A percentile compares a stretch with the other conserved stretches of the same genome.
phyloP scores from a whole-genome alignment of 2,329 filamentous ascomycete species.

The Nemania abortiva region DNA sequence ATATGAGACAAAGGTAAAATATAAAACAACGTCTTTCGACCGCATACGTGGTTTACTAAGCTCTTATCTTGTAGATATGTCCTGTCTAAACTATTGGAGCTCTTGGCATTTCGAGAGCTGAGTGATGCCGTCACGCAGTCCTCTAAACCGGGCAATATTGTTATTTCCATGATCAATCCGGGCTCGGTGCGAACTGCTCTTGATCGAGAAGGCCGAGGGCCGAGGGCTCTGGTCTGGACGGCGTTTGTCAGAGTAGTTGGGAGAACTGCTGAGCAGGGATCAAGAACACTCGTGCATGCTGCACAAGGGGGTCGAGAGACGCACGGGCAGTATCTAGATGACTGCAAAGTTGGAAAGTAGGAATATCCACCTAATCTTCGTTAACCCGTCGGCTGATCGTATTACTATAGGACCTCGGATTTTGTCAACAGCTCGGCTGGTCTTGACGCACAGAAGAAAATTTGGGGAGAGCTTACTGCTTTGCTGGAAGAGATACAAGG shows the following conservation, averaged over 20 bases:
- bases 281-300: conserved; percentile 35
- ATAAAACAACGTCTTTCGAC: conserved; percentile 13
- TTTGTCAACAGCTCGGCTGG: conserved; percentile 33
- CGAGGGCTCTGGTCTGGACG: conserved; percentile 5
- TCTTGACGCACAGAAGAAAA: conserved; percentile 19
- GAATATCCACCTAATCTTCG: not conserved
- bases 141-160: conserved; percentile 30
- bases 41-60: conserved; percentile 1
- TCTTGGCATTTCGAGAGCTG: conserved; percentile 34
- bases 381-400: too few species aligned
- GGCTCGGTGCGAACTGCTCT: conserved; percentile 33
- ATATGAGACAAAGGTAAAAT: conserved; percentile 26
- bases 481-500: conserved; percentile 26
- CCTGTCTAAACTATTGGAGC: conserved; percentile 37
- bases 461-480: conserved; percentile 28
- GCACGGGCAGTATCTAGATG: conserved; percentile 38
- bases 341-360: conserved; percentile 38
- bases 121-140: conserved; percentile 18
- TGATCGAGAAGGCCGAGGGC: conserved; percentile 30
- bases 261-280: conserved; percentile 33
- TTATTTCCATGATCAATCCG: conserved; percentile 32
- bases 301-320: conserved; percentile 33
- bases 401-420: conserved; percentile 22
- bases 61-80: conserved; percentile 26
- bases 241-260: conserved; percentile 29